Evolutionary conservation across 176 grass and related monocot species (phyloP), one percentile per base, ranked within the genome.

Genomic region (Chloris gayana): DNA sequence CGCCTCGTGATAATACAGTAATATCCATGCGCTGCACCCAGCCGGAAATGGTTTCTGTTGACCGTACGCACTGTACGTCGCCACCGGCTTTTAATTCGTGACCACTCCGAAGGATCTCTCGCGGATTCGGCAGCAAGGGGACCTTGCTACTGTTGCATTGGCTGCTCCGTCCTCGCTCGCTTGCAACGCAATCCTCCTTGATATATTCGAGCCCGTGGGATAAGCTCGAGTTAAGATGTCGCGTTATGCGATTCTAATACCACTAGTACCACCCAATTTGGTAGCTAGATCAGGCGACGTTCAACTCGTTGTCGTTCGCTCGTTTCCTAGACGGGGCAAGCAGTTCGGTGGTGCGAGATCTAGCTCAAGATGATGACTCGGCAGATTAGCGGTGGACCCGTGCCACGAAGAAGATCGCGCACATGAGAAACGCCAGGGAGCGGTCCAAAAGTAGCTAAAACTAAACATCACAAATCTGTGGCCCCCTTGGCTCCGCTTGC

Each of bases 361-460:
- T 53, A 19, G 27, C 70, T 54, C 46, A 14, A 73, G 70, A 54
- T 64, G 4, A 8, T 9, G 27, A n/a, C 13, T 27, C 13, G 27
- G 69, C 30, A 35, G 24, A 83, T 56, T 17, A 41, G 13, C 61
- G 24, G 34, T 58, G 75, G 72, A 71, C 33, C 62, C 34, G 25
- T 56, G 45, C 32, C 19, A 44, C 38, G 15, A 56, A 73, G 63
- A 66, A 10, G 61, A 78, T 78, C 44, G 12, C 30, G 76, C 62
- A 66, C 61, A 51, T 39, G 62, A 49, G 53, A 73, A 69, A 50
- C 32, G 10, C 41, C 21, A 22, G 47, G 41, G 4, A 41, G 6
- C 37, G 42, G 5, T 46, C 79, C 65, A 50, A 61, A 87, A 77
- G 66, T 87, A 60, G 73, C 79, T 62, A 82, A 71, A 82, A 76